These are phyloP conservation scores for Malus sieversii DNA, from an alignment of 306 rosid genomes.

Conservation along the genomic window DNA sequence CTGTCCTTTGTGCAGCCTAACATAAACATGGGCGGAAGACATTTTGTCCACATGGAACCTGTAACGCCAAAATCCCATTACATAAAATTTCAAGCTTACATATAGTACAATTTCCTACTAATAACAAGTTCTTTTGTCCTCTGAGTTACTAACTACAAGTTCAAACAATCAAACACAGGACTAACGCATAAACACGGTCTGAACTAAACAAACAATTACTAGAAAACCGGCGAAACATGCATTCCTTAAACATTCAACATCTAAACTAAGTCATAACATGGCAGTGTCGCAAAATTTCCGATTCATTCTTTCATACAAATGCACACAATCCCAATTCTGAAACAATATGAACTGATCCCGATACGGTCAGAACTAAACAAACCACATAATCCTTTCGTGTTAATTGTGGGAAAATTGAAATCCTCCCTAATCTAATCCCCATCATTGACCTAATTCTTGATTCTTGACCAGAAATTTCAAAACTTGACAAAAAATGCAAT, in stretches of 20 bases:
- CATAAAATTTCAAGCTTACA: neutral
- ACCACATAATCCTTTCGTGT: neutral
- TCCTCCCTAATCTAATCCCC: neutral
- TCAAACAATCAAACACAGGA: neutral
- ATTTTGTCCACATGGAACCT: conserved; percentile 99
- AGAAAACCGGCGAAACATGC: neutral
- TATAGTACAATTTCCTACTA: neutral
- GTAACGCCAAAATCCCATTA: conserved; percentile 8
- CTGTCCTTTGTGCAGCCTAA: conserved; percentile 86
- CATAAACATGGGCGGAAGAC: conserved; percentile 97
- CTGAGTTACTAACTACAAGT: neutral
- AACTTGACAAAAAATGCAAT: neutral
- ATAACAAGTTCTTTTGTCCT: neutral
- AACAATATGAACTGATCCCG: neutral
- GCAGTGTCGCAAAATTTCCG: neutral
- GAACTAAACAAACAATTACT: neutral
- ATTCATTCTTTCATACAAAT: neutral
- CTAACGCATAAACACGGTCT: neutral
- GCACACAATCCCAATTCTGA: neutral
- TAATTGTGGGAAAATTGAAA: neutral
- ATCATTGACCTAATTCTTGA: neutral
- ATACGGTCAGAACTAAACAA: too few relatives aligned
- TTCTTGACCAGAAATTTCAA: neutral
- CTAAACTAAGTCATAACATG: neutral
- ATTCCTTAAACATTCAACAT: neutral